Evolutionary conservation across 2,329 filamentous ascomycete species (phyloP).

Genomic region (Aspergillus fijiensis): DNA sequence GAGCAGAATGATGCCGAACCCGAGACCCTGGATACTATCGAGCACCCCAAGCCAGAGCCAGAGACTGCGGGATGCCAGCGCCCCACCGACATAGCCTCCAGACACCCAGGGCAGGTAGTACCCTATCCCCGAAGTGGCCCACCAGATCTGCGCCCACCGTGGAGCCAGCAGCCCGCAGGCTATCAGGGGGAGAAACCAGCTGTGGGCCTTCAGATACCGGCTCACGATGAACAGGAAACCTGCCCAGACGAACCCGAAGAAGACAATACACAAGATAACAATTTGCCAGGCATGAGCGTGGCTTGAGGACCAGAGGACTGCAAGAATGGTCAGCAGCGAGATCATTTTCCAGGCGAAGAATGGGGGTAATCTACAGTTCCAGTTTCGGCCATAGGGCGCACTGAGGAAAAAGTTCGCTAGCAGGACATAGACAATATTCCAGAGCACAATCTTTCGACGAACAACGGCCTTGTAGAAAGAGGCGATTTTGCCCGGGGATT

Average conservation of each 20-base stretch:
- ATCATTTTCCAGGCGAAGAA: too few species aligned
- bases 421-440: constrained; percentile 60
- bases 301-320: constrained; percentile 56
- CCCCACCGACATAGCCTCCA: constrained; percentile 52
- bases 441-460: constrained; percentile 49
- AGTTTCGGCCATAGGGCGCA: constrained; percentile 64
- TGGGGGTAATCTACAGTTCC: constrained; percentile 45
- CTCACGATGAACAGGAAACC: constrained; percentile 47
- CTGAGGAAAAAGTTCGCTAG: constrained; percentile 67
- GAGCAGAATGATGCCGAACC: constrained; percentile 65
- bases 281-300: constrained; percentile 59
- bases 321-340: too few species aligned
- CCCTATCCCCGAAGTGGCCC: constrained; percentile 60
- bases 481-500: constrained; percentile 61
- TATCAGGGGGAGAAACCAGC: constrained; percentile 67
- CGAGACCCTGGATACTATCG: constrained; percentile 63
- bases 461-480: constrained; percentile 63
- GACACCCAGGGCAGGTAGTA: constrained; percentile 61
- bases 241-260: constrained; percentile 58
- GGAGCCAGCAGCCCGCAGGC: constrained; percentile 64
- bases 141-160: constrained; percentile 66
- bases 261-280: constrained; percentile 49
- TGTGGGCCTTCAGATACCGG: constrained; percentile 56
- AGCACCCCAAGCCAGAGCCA: constrained; percentile 68
- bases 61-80: constrained; percentile 55